These are phyloP conservation scores for Solanum sitiens DNA, from an alignment of 257 asterid genomes.

Conservation along the genomic window DNA sequence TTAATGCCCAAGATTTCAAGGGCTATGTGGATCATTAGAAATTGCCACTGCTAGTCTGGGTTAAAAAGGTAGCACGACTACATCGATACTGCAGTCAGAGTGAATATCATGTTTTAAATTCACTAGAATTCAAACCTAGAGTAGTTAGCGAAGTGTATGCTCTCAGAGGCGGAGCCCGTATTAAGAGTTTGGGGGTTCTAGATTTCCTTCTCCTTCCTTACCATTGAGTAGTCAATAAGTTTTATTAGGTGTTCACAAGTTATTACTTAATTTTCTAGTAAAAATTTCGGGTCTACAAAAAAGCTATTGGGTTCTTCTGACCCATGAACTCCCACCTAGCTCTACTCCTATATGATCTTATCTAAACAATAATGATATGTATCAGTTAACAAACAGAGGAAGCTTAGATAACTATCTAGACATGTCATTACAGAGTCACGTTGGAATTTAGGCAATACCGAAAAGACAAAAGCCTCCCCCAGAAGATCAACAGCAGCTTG, in stretches of 20 bases:
- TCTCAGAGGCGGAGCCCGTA: background rate
- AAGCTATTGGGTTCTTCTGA: too few species aligned
- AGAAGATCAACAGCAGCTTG: constrained; percentile 91
- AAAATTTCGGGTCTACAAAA: too few species aligned
- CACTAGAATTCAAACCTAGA: background rate
- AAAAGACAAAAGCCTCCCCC: constrained; percentile 78
- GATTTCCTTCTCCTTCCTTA: too few species aligned
- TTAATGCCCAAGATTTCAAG: background rate
- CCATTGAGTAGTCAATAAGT: too few species aligned
- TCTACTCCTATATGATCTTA: background rate
- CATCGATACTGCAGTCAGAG: background rate
- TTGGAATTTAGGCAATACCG: constrained; percentile 32
- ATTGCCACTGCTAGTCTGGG: background rate
- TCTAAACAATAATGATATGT: background rate
- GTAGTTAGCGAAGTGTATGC: background rate
- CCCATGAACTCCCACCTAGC: too few species aligned
- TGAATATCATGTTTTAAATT: background rate
- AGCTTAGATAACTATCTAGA: background rate
- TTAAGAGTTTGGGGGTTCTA: too few species aligned
- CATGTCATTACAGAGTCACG: constrained; percentile 2
- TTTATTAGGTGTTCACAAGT: too few species aligned
- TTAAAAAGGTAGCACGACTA: background rate
- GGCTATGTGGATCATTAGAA: background rate
- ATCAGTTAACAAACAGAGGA: background rate
- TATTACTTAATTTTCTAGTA: too few species aligned